Evolutionary conservation across 1,139 yeast genomes (phyloP), one percentile per base, ranked within the genome.

Genomic region (Nakaseomyces kungkrabaensis): DNA sequence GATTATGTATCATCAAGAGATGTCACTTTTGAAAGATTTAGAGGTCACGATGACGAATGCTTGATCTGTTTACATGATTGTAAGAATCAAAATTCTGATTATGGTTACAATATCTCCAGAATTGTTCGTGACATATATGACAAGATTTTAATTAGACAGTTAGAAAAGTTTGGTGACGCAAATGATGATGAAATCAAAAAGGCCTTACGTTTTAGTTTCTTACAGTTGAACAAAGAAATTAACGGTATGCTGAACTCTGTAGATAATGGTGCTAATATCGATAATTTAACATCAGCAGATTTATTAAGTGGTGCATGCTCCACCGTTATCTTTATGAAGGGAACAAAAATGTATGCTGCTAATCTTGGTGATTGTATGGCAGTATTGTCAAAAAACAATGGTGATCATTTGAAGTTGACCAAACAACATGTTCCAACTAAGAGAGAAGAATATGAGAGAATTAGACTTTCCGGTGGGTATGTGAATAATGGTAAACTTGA

Each of bases 341-440:
- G 83, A 36, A 78, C 78, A 51, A 76, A 73, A 52, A 67, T 90
- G 32, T 89, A 83, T 65, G 77, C 90, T 22, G 97, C 97, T 3
- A 90, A 90, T 59, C 79, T 86, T 50, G 99, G 99, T 60, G 97
- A 92, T 62, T 80, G 87, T 3, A 85, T 84, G 74, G 92, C 90
- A 0, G 74, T 92, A 49, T 67, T 92, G 50, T 82, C 95, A 4
- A 77, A 84, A 54, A 78, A 81, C 43, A 87, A 86, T 65, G 97
- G 97, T 31, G 94, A 88, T 47, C 85, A 80, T 62, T 71, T 76
- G 10, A 72, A 81, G 5, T 72, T 94, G 47, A 85, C 96, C 1
- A 81, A 78, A 32, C 81, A 85, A 50, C 97, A 92, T 63, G 89
- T 84, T 54, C 96, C 97, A 5, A 84, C 95, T 5, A 79, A 77